Conservation (phyloP, 176 grass and related monocot genomes). For the Avena insularis region DNA sequence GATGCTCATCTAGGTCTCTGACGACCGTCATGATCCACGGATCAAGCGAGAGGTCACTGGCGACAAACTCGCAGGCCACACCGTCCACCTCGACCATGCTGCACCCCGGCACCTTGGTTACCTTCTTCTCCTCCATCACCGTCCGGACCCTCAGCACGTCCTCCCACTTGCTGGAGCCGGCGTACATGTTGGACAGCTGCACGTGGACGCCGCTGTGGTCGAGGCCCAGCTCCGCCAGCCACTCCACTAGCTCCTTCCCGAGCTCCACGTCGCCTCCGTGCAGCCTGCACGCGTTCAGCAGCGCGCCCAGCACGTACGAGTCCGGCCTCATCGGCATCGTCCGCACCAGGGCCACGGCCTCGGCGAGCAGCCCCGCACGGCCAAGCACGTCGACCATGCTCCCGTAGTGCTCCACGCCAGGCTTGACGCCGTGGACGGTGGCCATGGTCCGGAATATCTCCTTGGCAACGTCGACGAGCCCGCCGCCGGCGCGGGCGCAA, state of each 20-base stretch:
- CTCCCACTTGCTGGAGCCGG: slow-evolving; percentile 50
- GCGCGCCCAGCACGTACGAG: slow-evolving; percentile 65
- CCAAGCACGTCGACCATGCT: slow-evolving; percentile 63
- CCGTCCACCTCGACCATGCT: slow-evolving; percentile 66
- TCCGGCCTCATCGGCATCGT: slow-evolving; percentile 63
- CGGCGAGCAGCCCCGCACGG: slow-evolving; percentile 50
- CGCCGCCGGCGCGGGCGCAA: slow-evolving; percentile 40
- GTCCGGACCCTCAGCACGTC: slow-evolving; percentile 43
- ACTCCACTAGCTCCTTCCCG: slow-evolving; percentile 34
- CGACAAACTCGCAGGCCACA: slow-evolving; percentile 57
- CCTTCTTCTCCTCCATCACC: slow-evolving; percentile 45
- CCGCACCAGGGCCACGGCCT: slow-evolving; percentile 43
- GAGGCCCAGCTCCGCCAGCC: slow-evolving; percentile 43
- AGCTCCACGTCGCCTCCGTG: slow-evolving; percentile 39
- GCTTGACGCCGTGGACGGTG: slow-evolving; percentile 13
- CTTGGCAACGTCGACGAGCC: slow-evolving; percentile 36
- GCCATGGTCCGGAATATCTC: slow-evolving; percentile 54
- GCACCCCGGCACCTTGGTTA: slow-evolving; percentile 54
- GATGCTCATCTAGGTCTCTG: slow-evolving; percentile 39
- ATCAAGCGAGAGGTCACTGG: slow-evolving; percentile 61
- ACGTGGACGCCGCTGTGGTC: slow-evolving; percentile 63
- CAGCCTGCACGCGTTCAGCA: slow-evolving; percentile 61
- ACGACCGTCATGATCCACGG: slow-evolving; percentile 26
- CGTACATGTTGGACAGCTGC: slow-evolving; percentile 71
- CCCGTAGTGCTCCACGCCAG: slow-evolving; percentile 70